A percentile compares a stretch with the other conserved stretches of the same genome.
These are phyloP conservation scores for Oemleria cerasiformis DNA, from an alignment of 306 rosid genomes.

Conservation along the genomic window DNA sequence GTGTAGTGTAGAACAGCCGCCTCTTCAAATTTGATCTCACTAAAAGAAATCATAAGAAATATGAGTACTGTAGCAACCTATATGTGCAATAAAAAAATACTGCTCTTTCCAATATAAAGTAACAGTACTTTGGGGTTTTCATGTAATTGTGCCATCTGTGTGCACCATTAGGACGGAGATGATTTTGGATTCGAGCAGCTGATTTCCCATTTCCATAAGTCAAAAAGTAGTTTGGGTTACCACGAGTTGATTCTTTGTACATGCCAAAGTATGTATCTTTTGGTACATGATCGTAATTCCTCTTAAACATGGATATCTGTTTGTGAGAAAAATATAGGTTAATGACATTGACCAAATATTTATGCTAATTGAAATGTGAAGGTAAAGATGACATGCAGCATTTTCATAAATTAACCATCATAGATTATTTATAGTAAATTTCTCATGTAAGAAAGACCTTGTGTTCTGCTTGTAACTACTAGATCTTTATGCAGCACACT, in stretches of 20 bases:
- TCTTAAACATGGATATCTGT: conserved; percentile 94
- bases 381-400: neutral
- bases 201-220: conserved; percentile 99
- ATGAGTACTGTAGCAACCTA: conserved; percentile 24
- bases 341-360: neutral
- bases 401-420: neutral
- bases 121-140: conserved; percentile 81
- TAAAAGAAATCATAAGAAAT: conserved; percentile 29
- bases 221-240: conserved; percentile 92
- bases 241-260: conserved; percentile 89
- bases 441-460: conserved; percentile 11
- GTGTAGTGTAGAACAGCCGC: conserved; percentile 98
- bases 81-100: conserved; percentile 4
- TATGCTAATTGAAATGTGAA: neutral
- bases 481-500: neutral
- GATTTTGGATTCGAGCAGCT: conserved; percentile 84
- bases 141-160: conserved; percentile 99
- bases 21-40: conserved; percentile 95
- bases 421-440: neutral
- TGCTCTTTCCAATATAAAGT: conserved; percentile 1
- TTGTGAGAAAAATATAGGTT: conserved; percentile 18
- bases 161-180: conserved; percentile 98
- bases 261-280: conserved; percentile 92
- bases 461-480: neutral
- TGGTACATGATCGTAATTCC: conserved; percentile 89